Base-by-base conservation (phyloP, 495 filamentous ascomycete genomes). In the Chaetomium fimeti region DNA sequence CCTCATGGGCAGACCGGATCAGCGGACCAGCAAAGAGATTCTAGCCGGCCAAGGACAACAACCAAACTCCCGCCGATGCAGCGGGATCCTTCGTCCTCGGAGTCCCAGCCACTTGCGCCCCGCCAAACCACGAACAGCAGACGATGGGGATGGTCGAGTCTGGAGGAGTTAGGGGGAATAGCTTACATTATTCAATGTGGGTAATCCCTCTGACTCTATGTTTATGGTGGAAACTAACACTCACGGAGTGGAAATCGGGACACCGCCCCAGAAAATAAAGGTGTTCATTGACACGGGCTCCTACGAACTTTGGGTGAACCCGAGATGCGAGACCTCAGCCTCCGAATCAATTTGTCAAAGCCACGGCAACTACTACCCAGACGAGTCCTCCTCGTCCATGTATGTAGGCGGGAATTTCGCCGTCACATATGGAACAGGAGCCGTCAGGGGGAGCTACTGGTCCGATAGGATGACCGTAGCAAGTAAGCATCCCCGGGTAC, bases 261-360 rank as follows among this genome's bases (percentile, higher is more conserved):
- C 77, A 0, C 78, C 78, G 6, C 68, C 74, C 5, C 79, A 82
- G 63, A 69, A 57, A 16, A 66, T 82, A 47, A 75, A 72, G 20
- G 72, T 79, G 8, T 77, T 77, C 27, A 69, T 82, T 57, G 79
- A 82, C 49, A 82, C 79, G 12, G 79, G 79, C 3, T 81, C 78
- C 5, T 81, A 76, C 60, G 76, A 80, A 64, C 71, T 78, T 29
- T 79, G 79, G 71, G 75, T 82, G 5, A 76, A 80, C 36, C 78
- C 78, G 8, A 66, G 70, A 40, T 80, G 78, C 65, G 69, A 61
- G 42, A 70, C 70, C n/a, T 75, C 78, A 20, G 76, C 76, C 8
- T 75, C 73, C 45, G 65, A 65, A 4, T 25, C 64, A 0, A 68
- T 78, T 24, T 80, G 78, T 64, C 69, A 66, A 60, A 75, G 66